A percentile compares a stretch with the other conserved stretches of the same genome.
Evolutionary conservation across 352 stramenopile genomes (phyloP).

Genomic region (Phytophthora macrochlamydospora): DNA sequence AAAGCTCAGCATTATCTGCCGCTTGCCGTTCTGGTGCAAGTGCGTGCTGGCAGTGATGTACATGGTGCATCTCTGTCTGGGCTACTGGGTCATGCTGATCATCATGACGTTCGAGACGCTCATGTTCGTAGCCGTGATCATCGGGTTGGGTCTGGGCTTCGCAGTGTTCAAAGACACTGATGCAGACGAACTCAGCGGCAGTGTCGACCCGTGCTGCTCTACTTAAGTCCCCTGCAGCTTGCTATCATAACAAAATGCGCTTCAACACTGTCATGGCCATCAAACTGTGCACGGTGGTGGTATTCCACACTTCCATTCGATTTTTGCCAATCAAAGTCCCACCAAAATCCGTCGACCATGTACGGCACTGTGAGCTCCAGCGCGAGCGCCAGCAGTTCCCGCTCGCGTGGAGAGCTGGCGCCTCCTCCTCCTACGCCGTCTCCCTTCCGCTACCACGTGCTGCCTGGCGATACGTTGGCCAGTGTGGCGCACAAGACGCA

Average conservation of each 20-base stretch:
- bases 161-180: conserved; percentile 87
- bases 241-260: background rate
- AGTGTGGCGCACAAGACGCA: conserved; percentile 68
- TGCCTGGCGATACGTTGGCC: conserved; percentile 64
- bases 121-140: conserved; percentile 79
- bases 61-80: conserved; percentile 78
- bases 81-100: conserved; percentile 87
- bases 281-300: background rate
- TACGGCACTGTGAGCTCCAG: conserved; percentile 55
- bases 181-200: conserved; percentile 63
- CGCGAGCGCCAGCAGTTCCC: conserved; percentile 25
- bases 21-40: conserved; percentile 66
- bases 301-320: conserved; percentile 1
- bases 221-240: conserved; percentile 38
- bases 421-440: conserved; percentile 45
- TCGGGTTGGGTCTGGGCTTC: conserved; percentile 76
- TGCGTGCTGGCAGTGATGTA: conserved; percentile 64
- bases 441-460: conserved; percentile 78
- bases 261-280: background rate
- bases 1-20: conserved; percentile 52
- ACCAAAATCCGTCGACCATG: conserved; percentile 31
- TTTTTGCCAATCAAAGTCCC: background rate
- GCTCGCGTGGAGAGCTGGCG: conserved; percentile 21
- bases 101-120: conserved; percentile 88
- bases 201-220: conserved; percentile 81